Conservation (phyloP, 371 early-diverging fungal species). For the Haplosporangium sp. region DNA sequence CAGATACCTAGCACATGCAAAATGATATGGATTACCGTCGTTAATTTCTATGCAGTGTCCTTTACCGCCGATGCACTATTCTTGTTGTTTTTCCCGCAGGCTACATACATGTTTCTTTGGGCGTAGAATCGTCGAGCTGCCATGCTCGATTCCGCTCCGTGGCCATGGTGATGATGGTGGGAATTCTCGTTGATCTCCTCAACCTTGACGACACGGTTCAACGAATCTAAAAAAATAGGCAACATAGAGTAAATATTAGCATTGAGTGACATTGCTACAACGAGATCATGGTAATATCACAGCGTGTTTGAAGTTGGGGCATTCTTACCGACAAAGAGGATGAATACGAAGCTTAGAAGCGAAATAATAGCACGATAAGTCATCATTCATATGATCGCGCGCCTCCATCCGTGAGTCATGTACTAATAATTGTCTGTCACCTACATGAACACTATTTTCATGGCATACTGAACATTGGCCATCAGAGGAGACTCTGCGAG, state of each 20-base stretch:
- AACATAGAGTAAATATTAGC: slow-evolving; percentile 1
- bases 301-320: neutral
- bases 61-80: neutral
- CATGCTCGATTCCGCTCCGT: slow-evolving; percentile 63
- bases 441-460: slow-evolving; percentile 75
- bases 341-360: slow-evolving; percentile 65
- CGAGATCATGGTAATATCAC: neutral
- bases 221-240: slow-evolving; percentile 61
- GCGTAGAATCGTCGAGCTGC: slow-evolving; percentile 86
- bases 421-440: no score
- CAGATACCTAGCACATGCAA: slow-evolving; percentile 66
- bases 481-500: slow-evolving; percentile 63
- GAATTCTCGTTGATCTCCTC: slow-evolving; percentile 59
- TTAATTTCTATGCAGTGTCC: neutral
- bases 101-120: slow-evolving; percentile 85
- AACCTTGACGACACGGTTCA: slow-evolving; percentile 75
- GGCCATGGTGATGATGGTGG: slow-evolving; percentile 54
- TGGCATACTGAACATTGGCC: slow-evolving; percentile 59
- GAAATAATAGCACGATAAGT: no score
- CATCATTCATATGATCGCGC: no score
- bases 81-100: no score
- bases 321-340: slow-evolving; percentile 71
- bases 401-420: no score
- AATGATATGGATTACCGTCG: neutral
- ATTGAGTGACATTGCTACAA: neutral